Base-by-base conservation (phyloP, 345 rosid species). In the Viola odorata region DNA sequence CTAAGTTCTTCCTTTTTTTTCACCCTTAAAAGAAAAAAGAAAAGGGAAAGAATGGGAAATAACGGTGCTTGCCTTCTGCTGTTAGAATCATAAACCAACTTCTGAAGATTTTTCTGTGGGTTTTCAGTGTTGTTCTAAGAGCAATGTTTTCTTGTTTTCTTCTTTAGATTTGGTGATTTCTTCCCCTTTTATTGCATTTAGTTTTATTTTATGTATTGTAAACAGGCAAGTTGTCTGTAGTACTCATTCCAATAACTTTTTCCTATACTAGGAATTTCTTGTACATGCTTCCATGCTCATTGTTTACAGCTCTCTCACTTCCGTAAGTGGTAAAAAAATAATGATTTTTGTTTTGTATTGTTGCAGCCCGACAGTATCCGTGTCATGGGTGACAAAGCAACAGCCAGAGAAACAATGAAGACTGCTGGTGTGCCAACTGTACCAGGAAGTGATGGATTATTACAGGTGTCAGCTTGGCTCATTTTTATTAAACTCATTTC, bases 391-490 rank as follows among this genome's bases (percentile, higher is more conserved):
- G 99, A 94, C 81, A 94, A 94, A 80, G 66, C 99, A 66, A 89
- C 97, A 58, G 97, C 97, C n/a, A 79, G 99, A 70, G 99, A 89
- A 62, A 94, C 99, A 44, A 94, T 89, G 99, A 94, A 94, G 82
- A 89, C 82, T 77, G 97, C 99, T 36, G 88, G 95, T 61, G 99
- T 94, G 69, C 99, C 97, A 14, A 94, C 99, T 41, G 99, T 94
- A 40, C 99, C 99, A 0, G 97, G 99, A 67, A 94, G 99, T 79
- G 99, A 79, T 74, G 99, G 99, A 50, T 74, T 94, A 67, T 77
- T 94, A 74, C 82, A 84, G 96, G 97, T 89, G 76, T 48, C 42
- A 10, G 16, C 52, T 64, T 67, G 41, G 42, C 13, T 36, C n/a
- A 10, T 60, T 39, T 69, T 62, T 50, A 64, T 15, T 50, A 10